Conservation (phyloP, 164 flowering plant species). For the Tetrastigma voinierianum region DNA sequence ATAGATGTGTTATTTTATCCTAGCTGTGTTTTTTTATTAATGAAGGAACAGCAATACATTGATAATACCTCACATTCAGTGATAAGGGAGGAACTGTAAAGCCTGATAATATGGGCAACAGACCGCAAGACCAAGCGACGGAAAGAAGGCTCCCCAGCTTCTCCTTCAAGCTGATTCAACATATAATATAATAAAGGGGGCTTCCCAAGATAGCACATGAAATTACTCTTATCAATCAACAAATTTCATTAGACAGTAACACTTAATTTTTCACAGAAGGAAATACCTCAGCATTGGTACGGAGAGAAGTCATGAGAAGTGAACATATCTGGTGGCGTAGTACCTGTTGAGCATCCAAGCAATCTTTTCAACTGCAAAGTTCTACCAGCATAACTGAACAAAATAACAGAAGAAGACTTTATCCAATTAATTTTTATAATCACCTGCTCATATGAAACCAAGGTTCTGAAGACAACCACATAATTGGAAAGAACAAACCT, state of each 20-base stretch:
- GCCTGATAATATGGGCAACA: constrained; percentile 91
- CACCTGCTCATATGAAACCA: constrained; percentile 87
- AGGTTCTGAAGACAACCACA: constrained; percentile 69
- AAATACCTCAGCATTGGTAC: constrained; percentile 85
- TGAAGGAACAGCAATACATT: neutral
- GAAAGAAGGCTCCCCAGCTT: constrained; percentile 89
- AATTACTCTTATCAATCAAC: neutral
- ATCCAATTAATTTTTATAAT: constrained; percentile 1
- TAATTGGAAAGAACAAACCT: constrained; percentile 92
- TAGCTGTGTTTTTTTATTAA: too few species aligned
- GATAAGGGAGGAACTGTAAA: constrained; percentile 83
- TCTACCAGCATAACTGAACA: constrained; percentile 10
- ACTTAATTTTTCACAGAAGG: neutral
- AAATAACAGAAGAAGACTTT: neutral
- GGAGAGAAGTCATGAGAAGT: constrained; percentile 96
- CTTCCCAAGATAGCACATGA: neutral
- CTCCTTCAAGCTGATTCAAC: constrained; percentile 77
- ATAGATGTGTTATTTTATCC: too few species aligned
- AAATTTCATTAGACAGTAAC: neutral
- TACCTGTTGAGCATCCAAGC: constrained; percentile 46
- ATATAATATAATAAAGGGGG: constrained; percentile 2
- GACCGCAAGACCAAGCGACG: constrained; percentile 96
- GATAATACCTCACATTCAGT: constrained; percentile 90
- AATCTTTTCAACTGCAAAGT: constrained; percentile 7
- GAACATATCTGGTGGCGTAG: constrained; percentile 93